Evolutionary conservation across 352 stramenopile genomes (phyloP), one percentile per base, ranked within the genome.

Genomic region (Blastocystis sp.): DNA sequence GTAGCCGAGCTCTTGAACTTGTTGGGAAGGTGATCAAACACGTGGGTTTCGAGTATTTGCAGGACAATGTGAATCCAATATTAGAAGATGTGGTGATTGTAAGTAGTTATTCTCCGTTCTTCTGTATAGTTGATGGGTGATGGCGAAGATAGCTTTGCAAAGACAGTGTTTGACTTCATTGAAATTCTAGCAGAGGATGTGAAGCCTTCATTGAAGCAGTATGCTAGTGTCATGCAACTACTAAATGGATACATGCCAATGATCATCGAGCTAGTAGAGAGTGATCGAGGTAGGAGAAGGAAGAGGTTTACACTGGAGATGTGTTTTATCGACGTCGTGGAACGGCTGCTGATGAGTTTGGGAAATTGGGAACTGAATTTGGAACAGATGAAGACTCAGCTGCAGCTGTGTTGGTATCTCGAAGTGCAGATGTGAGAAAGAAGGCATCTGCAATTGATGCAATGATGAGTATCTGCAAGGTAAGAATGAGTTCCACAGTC

Each of bases 211-310:
- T 9, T 65, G 24, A 51, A 52, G 16, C n/a, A 12, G 11, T 83
- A 83, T 42, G 32, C 71, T 1, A 27, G 42, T 37, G 71, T 63
- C 1, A 21, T 83, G 16, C 51, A 29, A 19, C 12, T 83, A n/a
- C 71, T 83, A 12, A 67, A 61, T n/a, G 71, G 46, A 0, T 83
- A 83, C 29, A 61, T 83, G 46, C 71, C 71, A 2, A 37, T 83
- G 42, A 83, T 83, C 42, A 83, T 83, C 49, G 71, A 83, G 29
- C 19, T 83, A 49, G 71, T 83, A 27, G 51, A 56, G 24, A 66
- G n/a, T 56, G 71, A 83, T 29, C 49, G 52, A 27, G 71, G 71
- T 83, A 65, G 7, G 29, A 52, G n/a, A 42, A 29, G 37, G 0
- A n/a, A 12, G 7, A 16, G 21, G 19, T 29, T 83, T 6, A 51